Evolutionary conservation across 2,329 filamentous ascomycete genomes (phyloP).

Genomic region (Diaporthe ilicicola): DNA sequence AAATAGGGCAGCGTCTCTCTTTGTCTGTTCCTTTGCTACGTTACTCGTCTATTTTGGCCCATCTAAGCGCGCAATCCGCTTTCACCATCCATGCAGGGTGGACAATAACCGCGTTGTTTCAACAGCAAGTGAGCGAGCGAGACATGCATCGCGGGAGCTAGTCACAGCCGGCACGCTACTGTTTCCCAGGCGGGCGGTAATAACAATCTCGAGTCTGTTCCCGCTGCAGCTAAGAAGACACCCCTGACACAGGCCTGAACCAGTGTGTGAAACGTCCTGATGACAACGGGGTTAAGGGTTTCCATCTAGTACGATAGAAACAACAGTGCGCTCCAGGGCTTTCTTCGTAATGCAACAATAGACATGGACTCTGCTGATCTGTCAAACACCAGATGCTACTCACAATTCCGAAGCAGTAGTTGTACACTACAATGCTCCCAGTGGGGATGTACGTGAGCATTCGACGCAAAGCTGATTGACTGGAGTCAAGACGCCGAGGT

Average conservation of each 20-base stretch:
- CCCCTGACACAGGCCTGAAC: neutral
- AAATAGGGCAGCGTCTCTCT: conserved; percentile 15
- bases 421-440: neutral
- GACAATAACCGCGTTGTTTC: neutral
- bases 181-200: neutral
- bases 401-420: too few species aligned
- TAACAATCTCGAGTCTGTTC: neutral
- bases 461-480: neutral
- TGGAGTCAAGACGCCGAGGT: neutral
- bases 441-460: neutral
- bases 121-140: neutral
- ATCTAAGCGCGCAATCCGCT: neutral
- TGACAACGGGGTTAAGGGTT: neutral
- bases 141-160: neutral
- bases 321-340: too few species aligned
- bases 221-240: neutral
- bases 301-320: too few species aligned
- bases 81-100: neutral
- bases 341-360: too few species aligned
- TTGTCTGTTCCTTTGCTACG: neutral
- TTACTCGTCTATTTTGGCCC: neutral
- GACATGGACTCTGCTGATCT: too few species aligned
- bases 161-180: neutral
- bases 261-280: neutral
- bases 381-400: neutral